A percentile compares a stretch with the other conserved stretches of the same genome.
These are phyloP conservation scores for Glycyrrhiza uralensis DNA, from an alignment of 306 rosid species.

Conservation along the genomic window DNA sequence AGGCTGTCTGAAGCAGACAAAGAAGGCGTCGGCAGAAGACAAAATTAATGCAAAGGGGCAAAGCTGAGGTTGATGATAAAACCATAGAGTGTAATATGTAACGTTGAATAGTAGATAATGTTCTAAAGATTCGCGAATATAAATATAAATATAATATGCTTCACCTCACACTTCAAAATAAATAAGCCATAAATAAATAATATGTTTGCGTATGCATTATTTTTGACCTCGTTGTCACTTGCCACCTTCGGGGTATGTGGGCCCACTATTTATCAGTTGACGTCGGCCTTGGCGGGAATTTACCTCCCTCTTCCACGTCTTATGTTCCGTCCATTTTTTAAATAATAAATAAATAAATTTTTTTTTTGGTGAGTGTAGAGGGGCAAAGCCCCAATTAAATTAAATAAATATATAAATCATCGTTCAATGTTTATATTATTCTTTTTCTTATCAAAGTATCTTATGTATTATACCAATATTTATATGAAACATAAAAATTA, in stretches of 20 bases:
- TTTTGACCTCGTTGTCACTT: background rate
- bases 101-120: too few relatives aligned
- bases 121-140: background rate
- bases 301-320: background rate
- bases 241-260: background rate
- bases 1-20: too few relatives aligned
- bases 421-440: background rate
- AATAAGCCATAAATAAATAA: too few relatives aligned
- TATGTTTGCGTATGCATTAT: background rate
- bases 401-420: background rate
- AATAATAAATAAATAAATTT: too few relatives aligned
- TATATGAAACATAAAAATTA: too few relatives aligned
- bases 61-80: background rate
- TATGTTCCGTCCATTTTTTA: too few relatives aligned
- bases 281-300: background rate
- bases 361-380: too few relatives aligned
- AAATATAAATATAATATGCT: too few relatives aligned
- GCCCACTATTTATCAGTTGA: background rate
- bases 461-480: too few relatives aligned
- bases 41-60: background rate
- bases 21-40: conserved; percentile 18
- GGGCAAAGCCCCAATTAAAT: too few relatives aligned
- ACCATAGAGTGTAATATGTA: too few relatives aligned
- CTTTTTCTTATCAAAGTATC: background rate
- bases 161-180: background rate